phyloP scores from a whole-genome alignment of 805 yeast genomes.

The Kodamaea hsintzibuensis region DNA sequence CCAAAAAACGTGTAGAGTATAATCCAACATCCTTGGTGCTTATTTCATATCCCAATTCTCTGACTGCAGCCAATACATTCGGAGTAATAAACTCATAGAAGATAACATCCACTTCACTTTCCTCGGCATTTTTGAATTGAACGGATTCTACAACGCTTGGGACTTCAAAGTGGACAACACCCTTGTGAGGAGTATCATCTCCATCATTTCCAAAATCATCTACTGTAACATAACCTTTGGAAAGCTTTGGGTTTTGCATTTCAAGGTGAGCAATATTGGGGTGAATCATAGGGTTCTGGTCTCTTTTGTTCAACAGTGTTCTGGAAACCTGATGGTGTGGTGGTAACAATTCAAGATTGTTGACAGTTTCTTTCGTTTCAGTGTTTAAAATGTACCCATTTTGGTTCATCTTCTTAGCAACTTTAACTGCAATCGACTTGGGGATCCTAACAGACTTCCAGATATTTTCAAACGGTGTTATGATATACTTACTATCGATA shows the following conservation, averaged over 20 bases:
- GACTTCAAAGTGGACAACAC: conserved; percentile 56
- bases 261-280: not conserved
- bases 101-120: conserved; percentile 59
- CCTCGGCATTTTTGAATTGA: conserved; percentile 27
- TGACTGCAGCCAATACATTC: conserved; percentile 35
- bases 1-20: conserved; percentile 36
- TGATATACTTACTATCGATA: conserved; percentile 72
- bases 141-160: conserved; percentile 78
- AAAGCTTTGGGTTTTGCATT: conserved; percentile 15
- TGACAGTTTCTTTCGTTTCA: conserved; percentile 11
- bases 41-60: conserved; percentile 23
- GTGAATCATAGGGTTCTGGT: not conserved
- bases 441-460: conserved; percentile 75
- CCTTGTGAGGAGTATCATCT: conserved; percentile 74
- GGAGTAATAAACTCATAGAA: conserved; percentile 71
- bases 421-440: conserved; percentile 50
- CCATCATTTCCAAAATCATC: conserved; percentile 89
- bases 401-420: conserved; percentile 59
- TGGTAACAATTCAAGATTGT: conserved; percentile 6
- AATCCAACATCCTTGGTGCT: conserved; percentile 17
- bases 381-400: conserved; percentile 43
- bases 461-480: conserved; percentile 79
- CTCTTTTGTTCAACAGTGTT: conserved; percentile 13
- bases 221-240: conserved; percentile 75
- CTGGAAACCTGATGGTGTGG: conserved; percentile 12